Conservation (phyloP, 2,329 filamentous ascomycete species). For the Aphanocladium album region DNA sequence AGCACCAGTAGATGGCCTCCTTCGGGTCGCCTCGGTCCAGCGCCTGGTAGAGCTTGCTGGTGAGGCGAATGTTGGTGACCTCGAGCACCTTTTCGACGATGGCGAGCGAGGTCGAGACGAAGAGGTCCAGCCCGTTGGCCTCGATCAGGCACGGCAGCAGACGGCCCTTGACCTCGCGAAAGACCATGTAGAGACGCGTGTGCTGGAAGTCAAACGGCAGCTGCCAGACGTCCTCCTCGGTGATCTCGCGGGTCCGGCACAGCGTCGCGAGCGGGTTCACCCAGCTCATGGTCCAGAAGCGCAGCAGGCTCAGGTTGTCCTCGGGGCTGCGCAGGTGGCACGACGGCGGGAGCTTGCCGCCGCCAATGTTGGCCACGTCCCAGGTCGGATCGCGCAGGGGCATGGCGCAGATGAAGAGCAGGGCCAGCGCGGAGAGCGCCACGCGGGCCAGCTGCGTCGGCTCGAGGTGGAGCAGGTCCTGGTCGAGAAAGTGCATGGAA, state of each 20-base stretch:
- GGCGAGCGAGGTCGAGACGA: conserved; percentile 60
- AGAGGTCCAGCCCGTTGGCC: conserved; percentile 75
- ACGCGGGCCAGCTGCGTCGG: conserved; percentile 21
- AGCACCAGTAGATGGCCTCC: conserved; percentile 32
- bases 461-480: conserved; percentile 18
- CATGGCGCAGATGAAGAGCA: conserved; percentile 32
- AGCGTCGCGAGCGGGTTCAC: conserved; percentile 66
- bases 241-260: conserved; percentile 60
- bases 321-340: conserved; percentile 62
- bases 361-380: conserved; percentile 29
- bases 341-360: conserved; percentile 22
- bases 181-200: conserved; percentile 64
- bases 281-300: conserved; percentile 84
- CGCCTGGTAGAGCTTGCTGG: conserved; percentile 30
- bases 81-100: conserved; percentile 44
- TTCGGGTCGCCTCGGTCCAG: conserved; percentile 25
- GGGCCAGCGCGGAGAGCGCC: conserved; percentile 20
- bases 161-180: conserved; percentile 66
- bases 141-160: conserved; percentile 64
- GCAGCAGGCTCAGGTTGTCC: conserved; percentile 72
- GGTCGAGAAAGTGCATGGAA: conserved; percentile 26
- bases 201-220: conserved; percentile 81
- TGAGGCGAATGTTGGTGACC: conserved; percentile 34
- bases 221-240: conserved; percentile 77
- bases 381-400: conserved; percentile 32